Evolutionary conservation across 2,329 filamentous ascomycete genomes (phyloP).

Genomic region (Neopestalotiopsis sp.): DNA sequence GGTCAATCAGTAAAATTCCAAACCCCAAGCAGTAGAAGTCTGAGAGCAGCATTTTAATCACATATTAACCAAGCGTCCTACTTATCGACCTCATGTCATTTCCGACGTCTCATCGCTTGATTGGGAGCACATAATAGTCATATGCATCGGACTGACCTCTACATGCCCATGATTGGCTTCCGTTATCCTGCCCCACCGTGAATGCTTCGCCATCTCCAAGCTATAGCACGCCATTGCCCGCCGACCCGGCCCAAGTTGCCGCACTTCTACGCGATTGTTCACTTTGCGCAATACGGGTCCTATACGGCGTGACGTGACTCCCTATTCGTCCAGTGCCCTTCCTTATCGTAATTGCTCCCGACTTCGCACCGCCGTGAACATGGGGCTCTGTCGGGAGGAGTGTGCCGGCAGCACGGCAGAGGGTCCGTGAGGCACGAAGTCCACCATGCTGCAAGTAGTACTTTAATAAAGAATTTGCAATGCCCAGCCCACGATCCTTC

Average conservation of each 20-base stretch:
- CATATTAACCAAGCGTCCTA: no score
- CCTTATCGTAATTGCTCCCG: conserved; percentile 14
- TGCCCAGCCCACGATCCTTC: accelerated
- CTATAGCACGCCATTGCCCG: conserved; percentile 16
- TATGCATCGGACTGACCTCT: neutral
- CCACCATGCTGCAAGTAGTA: neutral
- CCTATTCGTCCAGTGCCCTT: conserved; percentile 14
- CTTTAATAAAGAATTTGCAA: neutral
- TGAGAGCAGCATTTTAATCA: neutral
- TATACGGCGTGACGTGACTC: conserved; percentile 25
- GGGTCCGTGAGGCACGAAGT: neutral
- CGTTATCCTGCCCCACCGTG: neutral
- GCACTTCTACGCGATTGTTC: neutral
- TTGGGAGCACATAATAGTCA: neutral
- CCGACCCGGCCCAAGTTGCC: neutral
- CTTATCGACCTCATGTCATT: no score
- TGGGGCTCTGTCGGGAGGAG: neutral
- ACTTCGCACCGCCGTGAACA: conserved; percentile 8
- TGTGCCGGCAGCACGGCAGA: neutral
- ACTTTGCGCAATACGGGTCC: conserved; percentile 24
- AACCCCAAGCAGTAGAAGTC: neutral
- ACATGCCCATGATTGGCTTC: neutral
- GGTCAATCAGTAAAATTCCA: neutral
- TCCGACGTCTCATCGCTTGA: neutral
- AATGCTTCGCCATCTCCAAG: conserved; percentile 12